Conservation (phyloP, 345 rosid genomes). For the Cardamine chenopodiifolia region DNA sequence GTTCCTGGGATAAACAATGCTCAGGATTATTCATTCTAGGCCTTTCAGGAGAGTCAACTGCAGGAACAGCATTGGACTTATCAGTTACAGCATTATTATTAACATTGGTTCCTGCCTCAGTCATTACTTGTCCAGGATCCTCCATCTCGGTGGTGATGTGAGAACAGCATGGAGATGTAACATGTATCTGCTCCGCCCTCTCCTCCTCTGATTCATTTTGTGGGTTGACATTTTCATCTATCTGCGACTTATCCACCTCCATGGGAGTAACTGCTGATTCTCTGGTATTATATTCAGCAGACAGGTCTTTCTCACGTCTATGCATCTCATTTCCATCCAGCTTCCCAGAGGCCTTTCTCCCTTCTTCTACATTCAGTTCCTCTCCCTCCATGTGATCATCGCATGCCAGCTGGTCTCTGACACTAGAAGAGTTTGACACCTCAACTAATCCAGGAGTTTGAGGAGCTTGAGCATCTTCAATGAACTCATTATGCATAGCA, state of each 20-base stretch:
- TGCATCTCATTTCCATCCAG: slow-evolving; percentile 39
- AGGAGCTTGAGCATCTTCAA: slow-evolving; percentile 86
- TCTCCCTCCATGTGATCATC: slow-evolving; percentile 76
- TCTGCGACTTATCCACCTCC: slow-evolving; percentile 40
- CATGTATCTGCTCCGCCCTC: slow-evolving; percentile 46
- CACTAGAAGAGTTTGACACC: slow-evolving; percentile 67
- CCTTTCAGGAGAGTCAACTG: slow-evolving; percentile 41
- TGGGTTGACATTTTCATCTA: slow-evolving; percentile 41
- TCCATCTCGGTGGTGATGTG: slow-evolving; percentile 51
- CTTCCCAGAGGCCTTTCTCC: slow-evolving; percentile 42
- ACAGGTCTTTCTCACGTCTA: slow-evolving; percentile 36
- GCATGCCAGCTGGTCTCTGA: slow-evolving; percentile 61
- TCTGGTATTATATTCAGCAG: slow-evolving; percentile 42
- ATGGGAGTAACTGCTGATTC: slow-evolving; percentile 37
- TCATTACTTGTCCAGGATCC: slow-evolving; percentile 43
- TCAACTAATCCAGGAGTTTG: slow-evolving; percentile 85
- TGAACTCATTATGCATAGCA: slow-evolving; percentile 50
- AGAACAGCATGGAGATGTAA: slow-evolving; percentile 52
- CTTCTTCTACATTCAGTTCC: slow-evolving; percentile 50
- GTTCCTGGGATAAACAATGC: slow-evolving; percentile 44
- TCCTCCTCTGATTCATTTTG: slow-evolving; percentile 47
- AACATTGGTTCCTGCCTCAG: slow-evolving; percentile 32
- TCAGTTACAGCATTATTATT: slow-evolving; percentile 36
- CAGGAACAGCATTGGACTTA: slow-evolving; percentile 41
- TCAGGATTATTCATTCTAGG: slow-evolving; percentile 43